Evolutionary conservation across 225 moss, liverwort and hornwort genomes (phyloP).

Genomic region (Anthoceros angustus): DNA sequence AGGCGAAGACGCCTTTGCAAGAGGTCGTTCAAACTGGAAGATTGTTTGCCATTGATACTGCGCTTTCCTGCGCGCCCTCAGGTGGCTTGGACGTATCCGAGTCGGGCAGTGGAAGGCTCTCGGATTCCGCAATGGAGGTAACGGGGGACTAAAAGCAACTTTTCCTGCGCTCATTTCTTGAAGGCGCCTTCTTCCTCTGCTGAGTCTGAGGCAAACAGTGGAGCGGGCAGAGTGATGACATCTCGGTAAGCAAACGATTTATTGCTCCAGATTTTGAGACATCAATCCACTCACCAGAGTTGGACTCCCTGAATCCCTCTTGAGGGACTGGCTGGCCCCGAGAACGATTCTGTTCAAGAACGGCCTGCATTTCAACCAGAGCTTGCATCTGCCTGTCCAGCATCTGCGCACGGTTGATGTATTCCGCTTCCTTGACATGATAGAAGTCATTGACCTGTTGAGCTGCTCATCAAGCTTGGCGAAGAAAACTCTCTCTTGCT

Average conservation of each 20-base stretch:
- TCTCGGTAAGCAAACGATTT: too few species aligned
- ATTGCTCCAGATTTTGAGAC: not conserved
- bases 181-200: too few species aligned
- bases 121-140: too few species aligned
- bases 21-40: not conserved
- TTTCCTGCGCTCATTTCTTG: too few species aligned
- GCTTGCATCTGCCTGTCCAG: slow-evolving; percentile 62
- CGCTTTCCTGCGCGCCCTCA: not conserved
- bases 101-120: too few species aligned
- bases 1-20: not conserved
- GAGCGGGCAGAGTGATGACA: too few species aligned
- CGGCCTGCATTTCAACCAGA: slow-evolving; percentile 36
- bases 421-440: slow-evolving; percentile 51
- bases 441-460: slow-evolving; percentile 64
- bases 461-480: slow-evolving; percentile 43
- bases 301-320: slow-evolving; percentile 8
- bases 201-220: too few species aligned
- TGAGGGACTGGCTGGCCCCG: slow-evolving; percentile 5
- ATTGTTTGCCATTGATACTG: not conserved
- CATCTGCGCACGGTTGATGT: slow-evolving; percentile 32
- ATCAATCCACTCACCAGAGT: slow-evolving; percentile 1
- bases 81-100: too few species aligned
- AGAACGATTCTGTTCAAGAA: slow-evolving; percentile 25
- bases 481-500: slow-evolving; percentile 37
- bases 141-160: too few species aligned